phyloP scores from a whole-genome alignment of 2,329 filamentous ascomycete species.

The Aureobasidium namibiae region DNA sequence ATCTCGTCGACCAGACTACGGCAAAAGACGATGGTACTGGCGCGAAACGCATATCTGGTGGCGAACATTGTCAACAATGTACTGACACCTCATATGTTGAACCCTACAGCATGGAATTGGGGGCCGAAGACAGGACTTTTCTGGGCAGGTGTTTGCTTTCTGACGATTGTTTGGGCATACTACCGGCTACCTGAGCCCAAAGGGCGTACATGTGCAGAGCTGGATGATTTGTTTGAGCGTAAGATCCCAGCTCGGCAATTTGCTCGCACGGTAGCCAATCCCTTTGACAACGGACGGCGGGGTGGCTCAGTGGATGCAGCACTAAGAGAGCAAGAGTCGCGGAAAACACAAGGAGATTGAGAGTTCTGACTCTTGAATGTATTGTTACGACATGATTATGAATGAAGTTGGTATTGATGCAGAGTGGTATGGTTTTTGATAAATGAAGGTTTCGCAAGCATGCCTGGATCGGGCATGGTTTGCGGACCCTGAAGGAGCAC shows the following conservation, averaged over 20 bases:
- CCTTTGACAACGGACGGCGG: slow-evolving; percentile 13
- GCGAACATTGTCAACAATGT: slow-evolving; percentile 19
- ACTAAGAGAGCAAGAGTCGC: not conserved
- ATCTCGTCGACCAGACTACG: slow-evolving; percentile 23
- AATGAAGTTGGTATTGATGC: not conserved
- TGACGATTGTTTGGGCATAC: slow-evolving; percentile 43
- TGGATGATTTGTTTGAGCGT: slow-evolving; percentile 48
- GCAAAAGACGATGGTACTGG: slow-evolving; percentile 24
- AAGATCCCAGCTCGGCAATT: slow-evolving; percentile 36
- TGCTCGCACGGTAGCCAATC: slow-evolving; percentile 17
- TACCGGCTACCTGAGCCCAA: slow-evolving; percentile 49
- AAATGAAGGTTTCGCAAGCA: not conserved
- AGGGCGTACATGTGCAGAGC: slow-evolving; percentile 46
- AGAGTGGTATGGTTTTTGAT: not conserved
- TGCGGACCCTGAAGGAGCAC: not conserved
- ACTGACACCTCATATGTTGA: slow-evolving; percentile 23
- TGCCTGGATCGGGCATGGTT: not conserved
- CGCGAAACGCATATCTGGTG: slow-evolving; percentile 24
- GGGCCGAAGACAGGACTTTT: slow-evolving; percentile 29
- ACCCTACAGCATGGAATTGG: slow-evolving; percentile 17
- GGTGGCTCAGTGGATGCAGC: not conserved
- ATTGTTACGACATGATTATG: slow-evolving; percentile 3
- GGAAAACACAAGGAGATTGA: not conserved
- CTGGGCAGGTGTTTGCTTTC: slow-evolving; percentile 35
- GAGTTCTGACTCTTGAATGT: not conserved